Conservation (phyloP, 2,329 filamentous ascomycete genomes). For the Phialophora verrucosa region DNA sequence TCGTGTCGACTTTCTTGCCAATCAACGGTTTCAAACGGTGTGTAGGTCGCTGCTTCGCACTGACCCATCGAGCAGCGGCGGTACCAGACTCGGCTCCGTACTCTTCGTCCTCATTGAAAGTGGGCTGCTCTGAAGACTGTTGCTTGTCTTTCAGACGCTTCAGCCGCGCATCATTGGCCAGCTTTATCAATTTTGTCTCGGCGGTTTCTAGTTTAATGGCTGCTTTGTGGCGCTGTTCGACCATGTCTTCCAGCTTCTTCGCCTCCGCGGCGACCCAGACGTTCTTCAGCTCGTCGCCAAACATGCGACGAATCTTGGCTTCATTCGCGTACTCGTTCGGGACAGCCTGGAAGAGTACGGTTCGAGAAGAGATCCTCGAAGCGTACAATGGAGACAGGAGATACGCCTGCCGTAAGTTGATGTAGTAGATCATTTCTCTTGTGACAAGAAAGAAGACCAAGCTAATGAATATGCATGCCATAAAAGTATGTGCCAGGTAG, state of each 20-base stretch:
- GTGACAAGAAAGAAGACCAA: conserved; percentile 90
- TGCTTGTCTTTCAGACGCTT: conserved; percentile 68
- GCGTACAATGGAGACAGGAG: conserved; percentile 83
- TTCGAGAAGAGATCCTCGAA: conserved; percentile 84
- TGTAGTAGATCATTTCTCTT: conserved; percentile 86
- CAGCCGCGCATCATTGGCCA: conserved; percentile 73
- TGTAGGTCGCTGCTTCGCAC: conserved; percentile 73
- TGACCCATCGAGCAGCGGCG: conserved; percentile 76
- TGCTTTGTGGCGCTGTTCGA: conserved; percentile 78
- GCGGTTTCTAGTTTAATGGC: conserved; percentile 84
- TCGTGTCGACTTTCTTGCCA: conserved; percentile 91
- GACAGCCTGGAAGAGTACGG: conserved; percentile 86
- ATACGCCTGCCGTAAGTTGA: conserved; percentile 92
- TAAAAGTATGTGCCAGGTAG: conserved; percentile 80
- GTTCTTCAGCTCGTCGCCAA: conserved; percentile 79
- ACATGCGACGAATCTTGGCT: conserved; percentile 76
- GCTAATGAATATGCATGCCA: conserved; percentile 80
- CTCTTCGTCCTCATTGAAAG: conserved; percentile 48
- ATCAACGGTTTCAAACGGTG: conserved; percentile 74
- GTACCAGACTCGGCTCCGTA: conserved; percentile 71
- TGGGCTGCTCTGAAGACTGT: conserved; percentile 49
- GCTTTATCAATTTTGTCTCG: conserved; percentile 82
- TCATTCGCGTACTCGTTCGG: conserved; percentile 79
- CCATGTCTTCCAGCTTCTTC: conserved; percentile 76
- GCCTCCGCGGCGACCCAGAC: conserved; percentile 84